A percentile compares a stretch with the other conserved stretches of the same genome.
Conservation (phyloP, 768 basidiomycete species). For the Pleurotus sapidus region DNA sequence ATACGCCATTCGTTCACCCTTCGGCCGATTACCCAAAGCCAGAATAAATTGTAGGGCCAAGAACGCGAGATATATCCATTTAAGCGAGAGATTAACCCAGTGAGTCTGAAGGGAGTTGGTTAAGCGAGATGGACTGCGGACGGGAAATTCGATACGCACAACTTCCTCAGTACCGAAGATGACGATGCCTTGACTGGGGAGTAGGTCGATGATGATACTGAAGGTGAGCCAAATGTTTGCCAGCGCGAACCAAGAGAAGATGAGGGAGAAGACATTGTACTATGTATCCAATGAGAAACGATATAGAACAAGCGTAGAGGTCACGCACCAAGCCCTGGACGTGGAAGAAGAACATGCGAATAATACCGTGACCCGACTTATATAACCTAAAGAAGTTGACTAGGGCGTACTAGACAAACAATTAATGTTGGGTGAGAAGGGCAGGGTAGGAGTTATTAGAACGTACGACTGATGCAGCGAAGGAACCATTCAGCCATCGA, state of each 20-base stretch:
- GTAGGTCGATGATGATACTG: slow-evolving; percentile 89
- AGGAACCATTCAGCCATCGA: slow-evolving; percentile 96
- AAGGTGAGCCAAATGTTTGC: slow-evolving; percentile 96
- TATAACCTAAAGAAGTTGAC: slow-evolving; percentile 92
- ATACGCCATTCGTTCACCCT: slow-evolving; percentile 76
- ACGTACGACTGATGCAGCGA: slow-evolving; percentile 86
- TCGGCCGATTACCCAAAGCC: slow-evolving; percentile 77
- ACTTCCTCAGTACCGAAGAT: slow-evolving; percentile 72
- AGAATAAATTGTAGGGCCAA: slow-evolving; percentile 71
- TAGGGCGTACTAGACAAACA: slow-evolving; percentile 66
- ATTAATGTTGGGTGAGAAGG: not conserved
- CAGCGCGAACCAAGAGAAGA: slow-evolving; percentile 92
- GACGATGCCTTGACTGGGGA: slow-evolving; percentile 49
- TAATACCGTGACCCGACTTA: slow-evolving; percentile 78
- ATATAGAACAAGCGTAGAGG: no score
- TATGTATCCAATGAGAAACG: slow-evolving; percentile 21
- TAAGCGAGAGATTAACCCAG: slow-evolving; percentile 80
- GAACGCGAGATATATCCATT: slow-evolving; percentile 87
- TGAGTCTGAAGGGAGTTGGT: slow-evolving; percentile 55
- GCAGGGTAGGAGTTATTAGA: not conserved
- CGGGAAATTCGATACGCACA: slow-evolving; percentile 40
- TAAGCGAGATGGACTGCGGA: no score
- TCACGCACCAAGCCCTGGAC: slow-evolving; percentile 75
- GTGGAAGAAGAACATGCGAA: slow-evolving; percentile 97
- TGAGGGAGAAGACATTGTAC: slow-evolving; percentile 82